Evolutionary conservation across 106 monocot species (phyloP).

Genomic region (Dendrobium nobile): DNA sequence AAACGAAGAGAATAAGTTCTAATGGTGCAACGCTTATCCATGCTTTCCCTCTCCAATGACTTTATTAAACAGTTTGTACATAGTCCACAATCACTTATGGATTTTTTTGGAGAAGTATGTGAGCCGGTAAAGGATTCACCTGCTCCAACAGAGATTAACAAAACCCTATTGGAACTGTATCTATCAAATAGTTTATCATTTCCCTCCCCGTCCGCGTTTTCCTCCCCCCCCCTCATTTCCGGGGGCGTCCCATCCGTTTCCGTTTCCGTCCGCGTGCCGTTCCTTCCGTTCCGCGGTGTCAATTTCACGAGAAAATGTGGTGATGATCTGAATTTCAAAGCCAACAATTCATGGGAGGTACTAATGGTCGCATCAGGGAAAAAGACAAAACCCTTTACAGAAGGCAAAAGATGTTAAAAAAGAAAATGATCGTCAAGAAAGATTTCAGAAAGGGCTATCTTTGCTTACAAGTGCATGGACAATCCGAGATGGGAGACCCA

Average conservation of each 20-base stretch:
- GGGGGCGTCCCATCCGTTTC: no score
- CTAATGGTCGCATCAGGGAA: neutral
- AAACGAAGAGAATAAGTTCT: constrained; percentile 27
- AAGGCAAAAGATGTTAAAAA: constrained; percentile 18
- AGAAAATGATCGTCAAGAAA: constrained; percentile 40
- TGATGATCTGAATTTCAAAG: constrained; percentile 18
- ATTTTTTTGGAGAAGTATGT: constrained; percentile 86
- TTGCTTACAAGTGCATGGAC: constrained; percentile 83
- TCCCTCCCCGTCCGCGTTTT: no score
- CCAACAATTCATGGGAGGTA: constrained; percentile 10
- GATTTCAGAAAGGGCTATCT: constrained; percentile 60
- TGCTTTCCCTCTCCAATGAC: constrained; percentile 74
- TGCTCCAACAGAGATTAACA: constrained; percentile 83
- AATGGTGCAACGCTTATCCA: constrained; percentile 35
- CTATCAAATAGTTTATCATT: constrained; percentile 61
- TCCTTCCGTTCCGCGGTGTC: no score
- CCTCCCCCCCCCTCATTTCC: no score
- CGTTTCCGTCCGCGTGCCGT: no score
- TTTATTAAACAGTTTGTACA: constrained; percentile 92
- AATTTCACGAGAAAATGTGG: constrained; percentile 43
- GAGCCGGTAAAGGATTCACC: constrained; percentile 60
- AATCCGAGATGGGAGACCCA: constrained; percentile 73
- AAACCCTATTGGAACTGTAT: constrained; percentile 92
- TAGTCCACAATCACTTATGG: constrained; percentile 72
- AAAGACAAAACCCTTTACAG: constrained; percentile 21